Evolutionary conservation across 805 yeast species (phyloP).

Genomic region (Candida pseudofarinosa): DNA sequence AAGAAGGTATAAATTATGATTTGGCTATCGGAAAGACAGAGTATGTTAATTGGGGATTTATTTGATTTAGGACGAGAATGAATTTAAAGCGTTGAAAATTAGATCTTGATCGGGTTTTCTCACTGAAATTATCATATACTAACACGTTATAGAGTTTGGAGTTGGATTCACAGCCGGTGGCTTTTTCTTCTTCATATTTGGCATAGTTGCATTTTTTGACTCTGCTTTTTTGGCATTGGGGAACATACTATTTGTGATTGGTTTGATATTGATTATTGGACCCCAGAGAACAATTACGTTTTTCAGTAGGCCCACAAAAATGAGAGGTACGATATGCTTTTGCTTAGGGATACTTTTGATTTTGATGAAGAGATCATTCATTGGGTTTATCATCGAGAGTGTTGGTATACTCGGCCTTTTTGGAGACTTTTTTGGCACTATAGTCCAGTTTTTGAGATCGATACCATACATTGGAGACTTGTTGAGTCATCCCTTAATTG

Average conservation of each 20-base stretch:
- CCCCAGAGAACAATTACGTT: conserved; percentile 76
- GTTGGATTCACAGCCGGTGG: conserved; percentile 91
- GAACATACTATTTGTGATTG: conserved; percentile 74
- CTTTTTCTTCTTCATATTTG: conserved; percentile 70
- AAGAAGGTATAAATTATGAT: conserved; percentile 32
- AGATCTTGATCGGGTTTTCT: too few species aligned
- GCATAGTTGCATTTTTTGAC: conserved; percentile 83
- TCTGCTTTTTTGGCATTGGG: conserved; percentile 87
- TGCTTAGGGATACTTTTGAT: conserved; percentile 71
- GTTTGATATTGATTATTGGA: conserved; percentile 83
- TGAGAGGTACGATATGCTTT: conserved; percentile 84
- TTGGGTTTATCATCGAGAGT: conserved; percentile 81
- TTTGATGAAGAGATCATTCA: conserved; percentile 67
- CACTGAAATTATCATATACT: too few species aligned
- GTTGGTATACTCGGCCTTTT: conserved; percentile 88
- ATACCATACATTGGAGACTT: conserved; percentile 85
- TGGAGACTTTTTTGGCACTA: conserved; percentile 90
- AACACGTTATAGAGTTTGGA: conserved; percentile 63
- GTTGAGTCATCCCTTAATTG: conserved; percentile 73
- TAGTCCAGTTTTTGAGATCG: conserved; percentile 80
- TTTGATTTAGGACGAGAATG: too few species aligned
- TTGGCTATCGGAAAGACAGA: conserved; percentile 75
- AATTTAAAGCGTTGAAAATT: too few species aligned
- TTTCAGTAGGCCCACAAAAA: conserved; percentile 81
- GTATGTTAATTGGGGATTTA: conserved; percentile 54